Conservation (phyloP, 2,329 filamentous ascomycete genomes). For the Botrytis fragariae region DNA sequence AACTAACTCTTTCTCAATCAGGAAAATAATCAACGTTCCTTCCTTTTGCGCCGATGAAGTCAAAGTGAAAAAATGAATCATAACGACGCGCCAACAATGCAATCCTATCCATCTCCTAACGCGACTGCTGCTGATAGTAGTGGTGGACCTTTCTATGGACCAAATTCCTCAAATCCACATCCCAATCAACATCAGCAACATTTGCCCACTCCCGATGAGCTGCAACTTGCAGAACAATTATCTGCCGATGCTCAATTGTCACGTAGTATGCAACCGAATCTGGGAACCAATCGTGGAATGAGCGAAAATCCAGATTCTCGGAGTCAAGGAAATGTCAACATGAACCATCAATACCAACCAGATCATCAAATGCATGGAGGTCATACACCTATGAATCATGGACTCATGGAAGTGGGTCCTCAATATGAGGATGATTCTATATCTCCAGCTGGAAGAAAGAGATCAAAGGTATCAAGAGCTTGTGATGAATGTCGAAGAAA, state of each 20-base stretch:
- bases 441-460: conserved; percentile 61
- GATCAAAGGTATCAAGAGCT: conserved; percentile 82
- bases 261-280: conserved; percentile 45
- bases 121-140: conserved; percentile 32
- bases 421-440: conserved; percentile 44
- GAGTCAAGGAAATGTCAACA: conserved; percentile 39
- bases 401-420: conserved; percentile 44
- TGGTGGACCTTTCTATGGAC: conserved; percentile 34
- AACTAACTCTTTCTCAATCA: conserved; percentile 28
- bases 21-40: conserved; percentile 23
- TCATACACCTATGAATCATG: conserved; percentile 28
- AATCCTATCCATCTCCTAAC: conserved; percentile 37
- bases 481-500: conserved; percentile 88
- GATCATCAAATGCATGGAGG: conserved; percentile 32
- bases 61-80: conserved; percentile 24
- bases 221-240: conserved; percentile 35
- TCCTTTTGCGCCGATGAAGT: conserved; percentile 26
- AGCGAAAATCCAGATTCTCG: conserved; percentile 41
- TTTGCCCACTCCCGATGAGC: conserved; percentile 39
- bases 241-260: conserved; percentile 43
- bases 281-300: conserved; percentile 41
- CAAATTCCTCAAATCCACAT: conserved; percentile 29
- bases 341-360: conserved; percentile 37
- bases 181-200: conserved; percentile 32
- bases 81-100: conserved; percentile 35